Percentiles rank a stretch among this genome's conserved stretches.
Evolutionary conservation across 2,329 filamentous ascomycete species (phyloP).

Genomic region (Sarocladium brachiariae): DNA sequence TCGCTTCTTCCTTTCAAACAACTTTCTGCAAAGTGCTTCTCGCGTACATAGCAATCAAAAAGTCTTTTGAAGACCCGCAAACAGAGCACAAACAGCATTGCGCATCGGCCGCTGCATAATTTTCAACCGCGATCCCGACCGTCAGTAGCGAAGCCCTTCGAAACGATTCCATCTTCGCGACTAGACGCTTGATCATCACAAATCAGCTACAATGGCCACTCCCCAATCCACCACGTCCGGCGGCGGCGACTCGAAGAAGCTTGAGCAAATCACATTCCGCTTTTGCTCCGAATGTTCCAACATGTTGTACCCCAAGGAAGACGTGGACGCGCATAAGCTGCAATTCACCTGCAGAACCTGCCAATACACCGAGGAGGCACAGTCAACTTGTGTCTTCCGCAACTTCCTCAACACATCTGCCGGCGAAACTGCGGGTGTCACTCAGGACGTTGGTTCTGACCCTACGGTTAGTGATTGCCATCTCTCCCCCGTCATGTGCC

Average conservation of each 20-base stretch:
- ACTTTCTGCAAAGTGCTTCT: neutral
- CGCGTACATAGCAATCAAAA: neutral
- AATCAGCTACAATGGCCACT: slow-evolving; percentile 43
- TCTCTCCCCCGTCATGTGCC: slow-evolving; percentile 32
- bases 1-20: neutral
- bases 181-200: slow-evolving; percentile 8
- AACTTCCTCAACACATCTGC: slow-evolving; percentile 88
- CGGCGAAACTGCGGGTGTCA: slow-evolving; percentile 93
- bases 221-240: slow-evolving; percentile 44
- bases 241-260: slow-evolving; percentile 39
- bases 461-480: slow-evolving; percentile 77
- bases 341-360: slow-evolving; percentile 96
- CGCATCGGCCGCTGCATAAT: neutral
- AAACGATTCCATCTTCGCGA: neutral
- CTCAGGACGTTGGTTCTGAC: slow-evolving; percentile 93
- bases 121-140: neutral
- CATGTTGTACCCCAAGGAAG: slow-evolving; percentile 95
- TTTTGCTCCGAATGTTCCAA: slow-evolving; percentile 99
- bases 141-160: neutral
- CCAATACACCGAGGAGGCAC: slow-evolving; percentile 80
- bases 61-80: neutral
- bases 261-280: slow-evolving; percentile 86
- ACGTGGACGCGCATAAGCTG: slow-evolving; percentile 73
- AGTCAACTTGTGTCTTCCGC: slow-evolving; percentile 88
- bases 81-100: neutral